A percentile compares a stretch with the other conserved stretches of the same genome.
phyloP scores from a whole-genome alignment of 2,329 filamentous ascomycete genomes.

The Colletotrichum musicola region DNA sequence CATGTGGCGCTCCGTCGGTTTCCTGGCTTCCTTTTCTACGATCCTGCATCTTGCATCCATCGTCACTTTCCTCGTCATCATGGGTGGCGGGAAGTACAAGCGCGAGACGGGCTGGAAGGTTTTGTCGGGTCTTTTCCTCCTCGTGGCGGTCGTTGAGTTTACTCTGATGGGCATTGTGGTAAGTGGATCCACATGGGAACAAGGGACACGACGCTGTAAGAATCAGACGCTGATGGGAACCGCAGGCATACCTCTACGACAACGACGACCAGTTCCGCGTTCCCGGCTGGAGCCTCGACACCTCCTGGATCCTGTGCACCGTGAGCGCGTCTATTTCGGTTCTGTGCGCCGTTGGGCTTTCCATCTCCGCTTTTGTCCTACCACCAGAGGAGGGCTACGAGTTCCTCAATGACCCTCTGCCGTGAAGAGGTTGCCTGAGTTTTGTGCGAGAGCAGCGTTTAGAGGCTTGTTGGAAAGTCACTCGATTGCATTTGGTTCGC shows the following conservation, averaged over 20 bases:
- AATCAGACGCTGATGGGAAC: not conserved
- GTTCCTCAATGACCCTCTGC: slow-evolving; percentile 63
- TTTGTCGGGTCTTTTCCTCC: slow-evolving; percentile 72
- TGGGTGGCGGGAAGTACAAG: slow-evolving; percentile 83
- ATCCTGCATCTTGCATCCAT: slow-evolving; percentile 85
- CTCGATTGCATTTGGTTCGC: not conserved
- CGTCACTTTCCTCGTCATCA: slow-evolving; percentile 82
- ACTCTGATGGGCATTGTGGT: slow-evolving; percentile 87
- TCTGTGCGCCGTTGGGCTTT: slow-evolving; percentile 69
- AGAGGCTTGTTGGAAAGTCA: not conserved
- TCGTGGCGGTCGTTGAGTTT: slow-evolving; percentile 78
- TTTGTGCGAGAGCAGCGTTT: too few species aligned
- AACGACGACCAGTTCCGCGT: slow-evolving; percentile 85
- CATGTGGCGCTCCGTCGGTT: slow-evolving; percentile 90
- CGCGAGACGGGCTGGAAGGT: slow-evolving; percentile 87
- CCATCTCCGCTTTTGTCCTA: slow-evolving; percentile 76
- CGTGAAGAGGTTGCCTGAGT: not conserved
- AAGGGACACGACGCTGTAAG: not conserved
- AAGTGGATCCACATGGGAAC: slow-evolving; percentile 52
- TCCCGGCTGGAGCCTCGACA: slow-evolving; percentile 83
- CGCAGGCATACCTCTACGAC: slow-evolving; percentile 84
- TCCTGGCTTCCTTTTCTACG: slow-evolving; percentile 86
- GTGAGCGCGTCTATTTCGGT: slow-evolving; percentile 67
- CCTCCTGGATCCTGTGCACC: slow-evolving; percentile 80
- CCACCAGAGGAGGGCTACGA: slow-evolving; percentile 90